phyloP scores from a whole-genome alignment of 805 yeast species.

The Candida morakotiae region DNA sequence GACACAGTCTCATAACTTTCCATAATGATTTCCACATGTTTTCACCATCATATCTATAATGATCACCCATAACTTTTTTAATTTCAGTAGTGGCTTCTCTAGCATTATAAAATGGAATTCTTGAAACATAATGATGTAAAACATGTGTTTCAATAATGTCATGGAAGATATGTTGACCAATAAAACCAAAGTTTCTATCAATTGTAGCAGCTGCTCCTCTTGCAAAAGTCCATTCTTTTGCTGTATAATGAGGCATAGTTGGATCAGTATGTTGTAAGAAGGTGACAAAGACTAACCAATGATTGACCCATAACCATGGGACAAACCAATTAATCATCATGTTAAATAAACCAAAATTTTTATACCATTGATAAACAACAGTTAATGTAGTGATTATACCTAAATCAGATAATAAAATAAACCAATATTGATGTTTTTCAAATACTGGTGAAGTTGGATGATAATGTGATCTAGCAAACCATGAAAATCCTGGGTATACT shows the following conservation, averaged over 20 bases:
- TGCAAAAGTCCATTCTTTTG: conserved; percentile 57
- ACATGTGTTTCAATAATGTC: conserved; percentile 59
- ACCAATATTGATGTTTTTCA: conserved; percentile 53
- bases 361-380: conserved; percentile 50
- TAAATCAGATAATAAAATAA: conserved; percentile 49
- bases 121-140: conserved; percentile 50
- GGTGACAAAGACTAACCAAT: conserved; percentile 63
- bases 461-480: conserved; percentile 46
- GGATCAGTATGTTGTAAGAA: conserved; percentile 62
- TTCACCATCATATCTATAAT: conserved; percentile 47
- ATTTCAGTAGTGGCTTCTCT: conserved; percentile 51
- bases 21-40: conserved; percentile 57
- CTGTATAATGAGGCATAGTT: conserved; percentile 55
- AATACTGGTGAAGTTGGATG: conserved; percentile 54
- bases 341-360: conserved; percentile 45
- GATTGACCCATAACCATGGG: conserved; percentile 59
- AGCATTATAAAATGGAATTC: conserved; percentile 55
- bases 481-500: conserved; percentile 35
- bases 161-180: conserved; percentile 55
- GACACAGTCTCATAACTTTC: conserved; percentile 60
- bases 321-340: conserved; percentile 52
- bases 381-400: conserved; percentile 46
- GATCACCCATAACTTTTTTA: conserved; percentile 49
- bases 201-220: conserved; percentile 66
- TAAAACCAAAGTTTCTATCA: conserved; percentile 57